phyloP scores from a whole-genome alignment of 768 basidiomycete genomes.

The Lactarius sanguifluus region DNA sequence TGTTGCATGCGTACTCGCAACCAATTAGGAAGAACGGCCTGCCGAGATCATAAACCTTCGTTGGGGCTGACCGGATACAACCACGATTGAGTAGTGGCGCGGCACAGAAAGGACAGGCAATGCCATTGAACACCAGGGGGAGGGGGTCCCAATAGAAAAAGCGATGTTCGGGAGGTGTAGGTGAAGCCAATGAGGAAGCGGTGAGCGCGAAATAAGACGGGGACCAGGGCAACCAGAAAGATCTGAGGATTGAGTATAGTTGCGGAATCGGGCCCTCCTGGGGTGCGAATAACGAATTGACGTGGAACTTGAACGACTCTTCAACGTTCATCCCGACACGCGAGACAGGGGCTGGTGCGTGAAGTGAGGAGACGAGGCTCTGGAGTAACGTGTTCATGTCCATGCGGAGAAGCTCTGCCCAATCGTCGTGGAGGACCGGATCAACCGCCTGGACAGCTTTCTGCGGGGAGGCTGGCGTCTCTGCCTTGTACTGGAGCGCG shows the following conservation, averaged over 20 bases:
- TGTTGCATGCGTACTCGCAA: constrained; percentile 74
- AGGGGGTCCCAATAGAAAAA: constrained; percentile 90
- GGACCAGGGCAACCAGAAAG: constrained; percentile 81
- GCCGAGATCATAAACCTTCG: constrained; percentile 78
- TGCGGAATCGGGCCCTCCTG: constrained; percentile 55
- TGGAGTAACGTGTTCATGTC: constrained; percentile 59
- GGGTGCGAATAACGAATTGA: constrained; percentile 56
- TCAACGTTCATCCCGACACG: constrained; percentile 63
- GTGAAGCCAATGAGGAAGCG: constrained; percentile 64
- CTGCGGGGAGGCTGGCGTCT: constrained; percentile 16
- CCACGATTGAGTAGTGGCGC: constrained; percentile 63
- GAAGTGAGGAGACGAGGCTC: constrained; percentile 55
- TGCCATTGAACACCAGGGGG: constrained; percentile 79
- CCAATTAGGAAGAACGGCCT: constrained; percentile 82
- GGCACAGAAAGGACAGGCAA: constrained; percentile 67
- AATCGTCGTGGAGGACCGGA: constrained; percentile 54
- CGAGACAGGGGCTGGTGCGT: constrained; percentile 63
- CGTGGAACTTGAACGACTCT: constrained; percentile 77
- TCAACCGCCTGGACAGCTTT: constrained; percentile 20
- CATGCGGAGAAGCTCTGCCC: constrained; percentile 57
- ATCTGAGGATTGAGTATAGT: constrained; percentile 74
- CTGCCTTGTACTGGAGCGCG: constrained; percentile 28
- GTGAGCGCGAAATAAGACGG: constrained; percentile 76
- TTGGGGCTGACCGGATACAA: constrained; percentile 68
- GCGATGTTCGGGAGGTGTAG: constrained; percentile 69